These are phyloP conservation scores for Eudorina sp. DNA, from an alignment of 139 green algal species.

Conservation along the genomic window DNA sequence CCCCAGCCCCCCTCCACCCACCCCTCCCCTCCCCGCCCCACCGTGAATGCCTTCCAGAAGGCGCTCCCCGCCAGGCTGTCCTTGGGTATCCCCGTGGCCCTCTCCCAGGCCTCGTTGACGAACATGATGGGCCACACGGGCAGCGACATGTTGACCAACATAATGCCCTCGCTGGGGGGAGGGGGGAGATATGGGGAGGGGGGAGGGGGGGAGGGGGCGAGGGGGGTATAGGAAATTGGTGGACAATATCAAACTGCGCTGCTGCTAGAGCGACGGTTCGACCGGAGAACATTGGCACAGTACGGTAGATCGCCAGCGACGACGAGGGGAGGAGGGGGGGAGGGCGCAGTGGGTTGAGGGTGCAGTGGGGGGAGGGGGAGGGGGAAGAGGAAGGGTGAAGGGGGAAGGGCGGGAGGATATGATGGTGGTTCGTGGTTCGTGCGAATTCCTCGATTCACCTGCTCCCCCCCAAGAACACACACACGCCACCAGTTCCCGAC, in stretches of 20 bases:
- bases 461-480: neutral
- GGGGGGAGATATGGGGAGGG: neutral
- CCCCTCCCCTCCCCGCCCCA: neutral
- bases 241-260: no score
- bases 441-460: no score
- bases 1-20: neutral
- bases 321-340: neutral
- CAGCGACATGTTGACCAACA: slow-evolving; percentile 77
- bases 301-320: no score
- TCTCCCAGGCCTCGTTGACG: slow-evolving; percentile 83
- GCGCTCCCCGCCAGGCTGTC: slow-evolving; percentile 25
- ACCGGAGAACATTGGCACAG: no score
- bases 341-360: neutral
- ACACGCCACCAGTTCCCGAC: neutral
- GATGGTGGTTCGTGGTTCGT: no score
- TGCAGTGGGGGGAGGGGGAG: no score
- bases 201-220: neutral
- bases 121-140: slow-evolving; percentile 79
- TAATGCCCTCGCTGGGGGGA: slow-evolving; percentile 78
- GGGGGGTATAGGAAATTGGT: no score
- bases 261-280: no score
- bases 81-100: slow-evolving; percentile 50
- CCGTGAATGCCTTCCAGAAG: slow-evolving; percentile 70
- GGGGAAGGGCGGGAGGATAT: no score
- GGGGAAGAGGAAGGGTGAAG: no score